Conservation (phyloP, 2,329 filamentous ascomycete genomes). For the Elsinoe perseae region DNA sequence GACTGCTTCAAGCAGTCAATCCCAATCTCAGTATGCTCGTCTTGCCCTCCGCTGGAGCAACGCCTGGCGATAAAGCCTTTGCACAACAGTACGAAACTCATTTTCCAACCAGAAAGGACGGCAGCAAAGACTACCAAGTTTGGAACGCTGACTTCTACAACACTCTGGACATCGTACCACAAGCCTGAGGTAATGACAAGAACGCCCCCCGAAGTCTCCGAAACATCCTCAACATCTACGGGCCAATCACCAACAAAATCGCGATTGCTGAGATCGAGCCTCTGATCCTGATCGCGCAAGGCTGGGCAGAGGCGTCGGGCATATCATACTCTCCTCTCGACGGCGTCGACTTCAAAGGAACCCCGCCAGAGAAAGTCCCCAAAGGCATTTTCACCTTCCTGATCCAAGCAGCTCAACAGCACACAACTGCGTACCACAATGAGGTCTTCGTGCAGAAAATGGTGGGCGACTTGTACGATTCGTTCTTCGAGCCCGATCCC, state of each 20-base stretch:
- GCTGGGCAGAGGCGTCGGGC: not conserved
- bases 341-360: not conserved
- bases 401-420: not conserved
- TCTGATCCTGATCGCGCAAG: not conserved
- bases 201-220: not conserved
- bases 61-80: not conserved
- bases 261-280: not conserved
- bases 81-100: not conserved
- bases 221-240: conserved; percentile 4
- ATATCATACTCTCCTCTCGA: conserved; percentile 25
- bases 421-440: not conserved
- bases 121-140: not conserved
- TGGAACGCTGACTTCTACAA: conserved; percentile 2
- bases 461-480: not conserved
- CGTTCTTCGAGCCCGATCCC: not conserved
- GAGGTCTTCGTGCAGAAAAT: not conserved
- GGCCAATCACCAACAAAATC: not conserved
- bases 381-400: not conserved
- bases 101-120: not conserved
- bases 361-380: not conserved
- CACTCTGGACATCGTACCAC: conserved; percentile 1
- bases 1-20: not conserved
- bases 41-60: not conserved
- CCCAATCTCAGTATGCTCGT: not conserved
- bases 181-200: not conserved